phyloP scores from a whole-genome alignment of 192 early-diverging fungal genomes.

The Coemansia sp. region DNA sequence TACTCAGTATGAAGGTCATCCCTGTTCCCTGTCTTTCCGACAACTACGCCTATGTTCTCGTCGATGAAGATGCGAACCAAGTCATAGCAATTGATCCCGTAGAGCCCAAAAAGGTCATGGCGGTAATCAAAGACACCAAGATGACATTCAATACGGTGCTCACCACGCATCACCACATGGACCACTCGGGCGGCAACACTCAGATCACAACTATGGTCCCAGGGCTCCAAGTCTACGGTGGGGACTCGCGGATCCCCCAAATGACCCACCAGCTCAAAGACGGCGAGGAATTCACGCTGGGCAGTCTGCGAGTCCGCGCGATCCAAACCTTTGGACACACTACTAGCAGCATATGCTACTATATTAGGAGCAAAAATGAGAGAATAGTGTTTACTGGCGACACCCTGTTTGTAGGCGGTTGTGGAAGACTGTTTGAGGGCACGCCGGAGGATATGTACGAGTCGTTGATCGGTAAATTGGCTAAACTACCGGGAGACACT shows the following conservation, averaged over 20 bases:
- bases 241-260: constrained; percentile 83
- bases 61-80: constrained; percentile 70
- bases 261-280: constrained; percentile 76
- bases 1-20: constrained; percentile 47
- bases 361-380: constrained; percentile 65
- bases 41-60: constrained; percentile 87
- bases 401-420: constrained; percentile 82
- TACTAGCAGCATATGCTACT: constrained; percentile 84
- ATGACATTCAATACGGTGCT: constrained; percentile 56
- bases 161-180: constrained; percentile 89
- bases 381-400: constrained; percentile 90
- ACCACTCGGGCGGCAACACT: constrained; percentile 85
- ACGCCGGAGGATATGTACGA: constrained; percentile 83
- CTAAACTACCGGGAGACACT: constrained; percentile 74
- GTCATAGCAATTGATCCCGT: constrained; percentile 89
- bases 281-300: constrained; percentile 75
- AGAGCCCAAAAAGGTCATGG: constrained; percentile 72
- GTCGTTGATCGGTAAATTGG: constrained; percentile 72
- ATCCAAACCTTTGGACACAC: constrained; percentile 90
- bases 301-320: constrained; percentile 71
- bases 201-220: constrained; percentile 62
- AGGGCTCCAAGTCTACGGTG: constrained; percentile 78
- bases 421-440: constrained; percentile 95
- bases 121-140: constrained; percentile 48
- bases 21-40: constrained; percentile 68